Evolutionary conservation across 768 basidiomycete species (phyloP).

Genomic region (Hericium rajendrae): DNA sequence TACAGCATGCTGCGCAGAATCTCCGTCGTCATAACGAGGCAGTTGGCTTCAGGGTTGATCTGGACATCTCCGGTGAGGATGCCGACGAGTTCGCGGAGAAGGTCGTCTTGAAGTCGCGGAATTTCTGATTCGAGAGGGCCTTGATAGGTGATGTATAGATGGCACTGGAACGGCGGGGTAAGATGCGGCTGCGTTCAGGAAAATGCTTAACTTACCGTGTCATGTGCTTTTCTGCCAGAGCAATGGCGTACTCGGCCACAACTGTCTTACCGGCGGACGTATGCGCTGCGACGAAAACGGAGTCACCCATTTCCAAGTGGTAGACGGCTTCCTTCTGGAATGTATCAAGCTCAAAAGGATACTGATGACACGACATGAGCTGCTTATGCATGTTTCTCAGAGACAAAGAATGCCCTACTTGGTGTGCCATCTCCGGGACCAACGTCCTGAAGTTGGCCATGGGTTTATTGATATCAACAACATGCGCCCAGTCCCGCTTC

Average conservation of each 20-base stretch:
- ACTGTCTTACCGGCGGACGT: conserved; percentile 99
- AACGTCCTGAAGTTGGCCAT: conserved; percentile 84
- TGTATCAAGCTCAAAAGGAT: conserved; percentile 97
- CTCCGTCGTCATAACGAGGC: conserved; percentile 97
- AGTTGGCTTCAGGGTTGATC: conserved; percentile 96
- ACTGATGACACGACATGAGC: conserved; percentile 34
- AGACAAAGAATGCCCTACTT: conserved; percentile 35
- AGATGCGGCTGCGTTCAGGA: not conserved
- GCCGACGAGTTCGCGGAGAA: conserved; percentile 89
- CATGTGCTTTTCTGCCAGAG: conserved; percentile 95
- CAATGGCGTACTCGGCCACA: conserved; percentile 97
- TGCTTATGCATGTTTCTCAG: too few relatives aligned
- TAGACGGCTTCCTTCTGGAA: conserved; percentile 99
- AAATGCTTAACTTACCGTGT: conserved; percentile 59
- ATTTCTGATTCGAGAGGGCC: conserved; percentile 97
- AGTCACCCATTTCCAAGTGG: conserved; percentile 93
- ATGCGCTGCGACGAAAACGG: conserved; percentile 99
- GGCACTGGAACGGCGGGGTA: conserved; percentile 43
- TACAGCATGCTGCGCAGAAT: conserved; percentile 97
- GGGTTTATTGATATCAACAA: conserved; percentile 86
- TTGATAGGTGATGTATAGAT: conserved; percentile 99
- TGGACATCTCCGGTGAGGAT: conserved; percentile 98
- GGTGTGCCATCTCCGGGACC: conserved; percentile 93
- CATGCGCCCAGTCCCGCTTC: conserved; percentile 97
- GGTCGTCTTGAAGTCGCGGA: conserved; percentile 95